A percentile compares a stretch with the other conserved stretches of the same genome.
These are phyloP conservation scores for Colletotrichum destructivum DNA, from an alignment of 2,329 filamentous ascomycete genomes.

Conservation along the genomic window DNA sequence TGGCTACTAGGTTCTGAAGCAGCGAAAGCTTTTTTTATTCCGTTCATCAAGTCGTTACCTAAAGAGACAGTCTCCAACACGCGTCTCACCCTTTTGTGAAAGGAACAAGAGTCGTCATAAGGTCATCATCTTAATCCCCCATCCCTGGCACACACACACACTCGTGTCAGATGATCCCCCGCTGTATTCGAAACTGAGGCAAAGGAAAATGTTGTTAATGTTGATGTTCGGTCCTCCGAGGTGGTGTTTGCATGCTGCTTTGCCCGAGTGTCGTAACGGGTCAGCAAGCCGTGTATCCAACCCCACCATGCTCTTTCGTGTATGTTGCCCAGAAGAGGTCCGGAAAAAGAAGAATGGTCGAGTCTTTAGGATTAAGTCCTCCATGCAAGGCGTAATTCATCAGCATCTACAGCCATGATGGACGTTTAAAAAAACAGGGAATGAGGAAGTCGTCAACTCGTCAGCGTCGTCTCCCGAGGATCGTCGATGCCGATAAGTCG, in stretches of 20 bases:
- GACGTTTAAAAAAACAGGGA: constrained; percentile 52
- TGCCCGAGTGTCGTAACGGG: constrained; percentile 41
- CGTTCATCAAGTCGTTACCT: constrained; percentile 59
- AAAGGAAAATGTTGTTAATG: constrained; percentile 41
- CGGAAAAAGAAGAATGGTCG: constrained; percentile 35
- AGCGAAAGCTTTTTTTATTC: constrained; percentile 57
- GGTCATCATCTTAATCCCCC: constrained; percentile 49
- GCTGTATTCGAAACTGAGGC: constrained; percentile 36
- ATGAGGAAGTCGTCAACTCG: constrained; percentile 55
- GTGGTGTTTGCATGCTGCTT: constrained; percentile 11
- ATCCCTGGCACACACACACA: constrained; percentile 43
- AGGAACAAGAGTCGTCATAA: constrained; percentile 48
- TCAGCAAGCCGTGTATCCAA: constrained; percentile 9
- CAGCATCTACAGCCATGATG: constrained; percentile 59
- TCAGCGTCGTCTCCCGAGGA: constrained; percentile 51
- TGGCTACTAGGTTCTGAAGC: constrained; percentile 16
- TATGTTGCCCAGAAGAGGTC: constrained; percentile 30
- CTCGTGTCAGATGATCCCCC: constrained; percentile 19
- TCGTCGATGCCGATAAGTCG: constrained; percentile 48
- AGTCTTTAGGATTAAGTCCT: constrained; percentile 47
- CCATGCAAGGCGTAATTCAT: constrained; percentile 62
- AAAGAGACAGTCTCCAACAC: constrained; percentile 55
- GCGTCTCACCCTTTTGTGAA: constrained; percentile 57
- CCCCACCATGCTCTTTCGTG: constrained; percentile 36
- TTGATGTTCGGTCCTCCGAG: constrained; percentile 25